Percentiles rank a stretch among this genome's conserved stretches.
These are phyloP conservation scores for Zalerion maritima DNA, from an alignment of 495 filamentous ascomycete genomes.

Conservation along the genomic window DNA sequence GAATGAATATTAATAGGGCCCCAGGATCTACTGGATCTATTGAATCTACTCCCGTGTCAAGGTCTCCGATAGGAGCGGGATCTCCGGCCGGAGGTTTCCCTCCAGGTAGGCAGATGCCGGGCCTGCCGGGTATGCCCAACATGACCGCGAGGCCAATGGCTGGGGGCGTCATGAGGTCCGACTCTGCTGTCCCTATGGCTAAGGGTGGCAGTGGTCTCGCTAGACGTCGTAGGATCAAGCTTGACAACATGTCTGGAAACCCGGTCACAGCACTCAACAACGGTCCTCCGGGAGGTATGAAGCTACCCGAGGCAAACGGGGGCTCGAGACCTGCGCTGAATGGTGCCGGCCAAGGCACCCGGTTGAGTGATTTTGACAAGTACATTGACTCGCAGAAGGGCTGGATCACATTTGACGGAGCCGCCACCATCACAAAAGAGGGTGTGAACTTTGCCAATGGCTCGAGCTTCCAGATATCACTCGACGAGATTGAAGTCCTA, in stretches of 20 bases:
- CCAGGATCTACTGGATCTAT: too few relatives aligned
- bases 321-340: constrained; percentile 17
- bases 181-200: too few relatives aligned
- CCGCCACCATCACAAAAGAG: constrained; percentile 71
- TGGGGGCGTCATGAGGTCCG: too few relatives aligned
- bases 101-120: too few relatives aligned
- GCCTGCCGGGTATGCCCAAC: too few relatives aligned
- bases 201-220: too few relatives aligned
- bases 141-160: too few relatives aligned
- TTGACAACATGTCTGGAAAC: constrained; percentile 26
- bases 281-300: constrained; percentile 1
- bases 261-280: constrained; percentile 5
- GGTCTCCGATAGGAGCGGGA: too few relatives aligned
- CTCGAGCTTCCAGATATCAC: constrained; percentile 79
- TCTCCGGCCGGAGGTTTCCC: too few relatives aligned
- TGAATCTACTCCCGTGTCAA: too few relatives aligned
- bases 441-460: constrained; percentile 88
- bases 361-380: constrained; percentile 82
- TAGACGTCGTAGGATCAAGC: too few relatives aligned
- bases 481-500: constrained; percentile 89
- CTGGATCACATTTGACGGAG: constrained; percentile 83
- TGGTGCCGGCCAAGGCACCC: constrained; percentile 36
- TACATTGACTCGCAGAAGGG: constrained; percentile 86
- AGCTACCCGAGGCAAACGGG: background rate
- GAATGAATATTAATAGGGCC: too few relatives aligned